Evolutionary conservation across 306 rosid genomes (phyloP), one percentile per base, ranked within the genome.

Genomic region (Inga leiocalycina): DNA sequence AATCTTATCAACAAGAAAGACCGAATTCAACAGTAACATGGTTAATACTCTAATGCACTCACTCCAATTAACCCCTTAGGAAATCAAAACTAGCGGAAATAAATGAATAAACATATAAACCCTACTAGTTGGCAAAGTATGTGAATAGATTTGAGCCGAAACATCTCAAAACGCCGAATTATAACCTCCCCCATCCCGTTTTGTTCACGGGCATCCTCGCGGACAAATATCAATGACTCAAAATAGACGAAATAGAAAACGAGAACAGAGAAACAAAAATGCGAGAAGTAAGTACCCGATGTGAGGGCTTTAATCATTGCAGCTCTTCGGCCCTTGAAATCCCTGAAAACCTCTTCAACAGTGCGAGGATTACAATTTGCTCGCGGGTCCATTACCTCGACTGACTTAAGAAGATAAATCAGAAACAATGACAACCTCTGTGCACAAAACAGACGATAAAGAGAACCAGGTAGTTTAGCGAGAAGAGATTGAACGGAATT

Each of bases 261-360:
- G 30, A 34, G 7, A 52, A 70, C 1, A 66, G 20, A 54, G 24
- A n/a, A 8, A 3, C 4, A 22, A 27, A 27, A 80, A 68, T 19
- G 32, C 61, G 46, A 48, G 59, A 81, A 6, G 32, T 41, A 69
- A 5, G 49, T 39, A 94, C 98, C 98, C n/a, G 86, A 79, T 45
- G 98, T 94, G 35, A 94, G 98, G 78, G 98, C 98, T 80, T 90
- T 94, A 83, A 94, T 86, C 83, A 94, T n/a, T 39, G 89, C 98
- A 45, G 88, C 75, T 89, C 98, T 79, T 19, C 98, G 93, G 85
- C 97, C 94, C 80, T 88, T 92, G 88, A 92, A 94, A 91, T 94
- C 98, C 64, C 89, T 85, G 75, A 90, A 94, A 65, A 94, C 92
- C 68, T 94, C 97, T 82, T 92, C 98, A 0, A 94, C 98, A 20